Conservation (phyloP, 2,329 filamentous ascomycete species). For the Ceratocystis papillata region DNA sequence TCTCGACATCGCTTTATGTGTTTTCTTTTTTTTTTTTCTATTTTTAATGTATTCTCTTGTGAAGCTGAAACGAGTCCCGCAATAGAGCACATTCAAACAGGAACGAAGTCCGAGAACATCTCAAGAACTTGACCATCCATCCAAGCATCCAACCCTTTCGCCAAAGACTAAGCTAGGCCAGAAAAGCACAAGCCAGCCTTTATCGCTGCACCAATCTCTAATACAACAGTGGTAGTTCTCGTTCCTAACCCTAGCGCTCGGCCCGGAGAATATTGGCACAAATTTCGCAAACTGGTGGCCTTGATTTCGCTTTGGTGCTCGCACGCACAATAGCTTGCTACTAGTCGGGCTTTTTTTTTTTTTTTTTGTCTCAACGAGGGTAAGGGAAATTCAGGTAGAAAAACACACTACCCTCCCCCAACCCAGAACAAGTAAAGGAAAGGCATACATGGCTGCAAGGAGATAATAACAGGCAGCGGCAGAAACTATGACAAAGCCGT, state of each 20-base stretch:
- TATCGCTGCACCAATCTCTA: not conserved
- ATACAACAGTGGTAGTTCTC: not conserved
- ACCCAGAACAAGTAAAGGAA: too few species aligned
- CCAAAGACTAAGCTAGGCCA: not conserved
- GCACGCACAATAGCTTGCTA: slow-evolving; percentile 15
- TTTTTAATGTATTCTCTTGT: not conserved
- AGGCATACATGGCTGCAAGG: too few species aligned
- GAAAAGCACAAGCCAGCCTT: not conserved
- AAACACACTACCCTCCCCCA: too few species aligned
- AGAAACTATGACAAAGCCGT: too few species aligned
- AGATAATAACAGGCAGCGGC: too few species aligned
- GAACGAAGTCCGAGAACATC: slow-evolving; percentile 6
- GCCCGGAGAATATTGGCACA: slow-evolving; percentile 10
- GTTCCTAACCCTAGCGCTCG: slow-evolving; percentile 2
- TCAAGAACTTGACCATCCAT: not conserved
- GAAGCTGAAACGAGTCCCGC: slow-evolving; percentile 6
- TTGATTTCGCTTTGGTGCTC: slow-evolving; percentile 8
- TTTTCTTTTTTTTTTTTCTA: not conserved
- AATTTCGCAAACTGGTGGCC: slow-evolving; percentile 8
- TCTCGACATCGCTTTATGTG: not conserved
- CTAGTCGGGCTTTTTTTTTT: slow-evolving; percentile 9
- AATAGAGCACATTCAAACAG: slow-evolving; percentile 2
- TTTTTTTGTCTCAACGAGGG: not conserved
- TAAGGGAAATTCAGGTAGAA: not conserved
- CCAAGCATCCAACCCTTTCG: not conserved